A percentile compares a stretch with the other conserved stretches of the same genome.
phyloP scores from a whole-genome alignment of 2,329 filamentous ascomycete genomes.

The Emmonsiellopsis sp. region DNA sequence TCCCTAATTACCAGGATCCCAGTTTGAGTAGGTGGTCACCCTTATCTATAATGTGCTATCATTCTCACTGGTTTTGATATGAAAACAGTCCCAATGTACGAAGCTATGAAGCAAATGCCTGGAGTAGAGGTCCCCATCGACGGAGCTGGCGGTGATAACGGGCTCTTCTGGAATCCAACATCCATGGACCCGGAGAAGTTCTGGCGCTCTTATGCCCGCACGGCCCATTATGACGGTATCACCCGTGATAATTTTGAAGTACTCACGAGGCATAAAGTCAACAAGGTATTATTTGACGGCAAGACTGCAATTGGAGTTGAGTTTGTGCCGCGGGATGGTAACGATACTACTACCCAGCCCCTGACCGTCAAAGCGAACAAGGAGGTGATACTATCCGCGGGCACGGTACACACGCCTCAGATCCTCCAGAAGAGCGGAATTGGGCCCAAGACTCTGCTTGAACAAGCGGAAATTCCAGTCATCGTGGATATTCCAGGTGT shows the following conservation, averaged over 20 bases:
- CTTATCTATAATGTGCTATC: neutral
- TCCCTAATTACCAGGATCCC: neutral
- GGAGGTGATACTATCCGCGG: conserved; percentile 35
- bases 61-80: neutral
- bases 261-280: conserved; percentile 17
- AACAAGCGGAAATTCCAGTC: conserved; percentile 28
- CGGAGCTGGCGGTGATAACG: conserved; percentile 17
- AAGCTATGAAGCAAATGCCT: conserved; percentile 19
- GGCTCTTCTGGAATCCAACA: conserved; percentile 20
- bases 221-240: conserved; percentile 19
- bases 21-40: neutral
- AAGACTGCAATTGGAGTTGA: conserved; percentile 20
- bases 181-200: conserved; percentile 15
- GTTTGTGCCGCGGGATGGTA: neutral
- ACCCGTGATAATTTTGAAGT: conserved; percentile 19
- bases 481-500: conserved; percentile 40
- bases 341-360: neutral
- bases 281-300: conserved; percentile 15
- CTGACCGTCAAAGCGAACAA: neutral
- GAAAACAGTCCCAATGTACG: conserved; percentile 7
- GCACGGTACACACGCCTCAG: conserved; percentile 32
- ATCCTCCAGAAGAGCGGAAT: conserved; percentile 42
- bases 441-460: conserved; percentile 30
- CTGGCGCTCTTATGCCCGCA: conserved; percentile 18
- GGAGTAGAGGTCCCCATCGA: conserved; percentile 18